These are phyloP conservation scores for Saturnispora galanensis DNA, from an alignment of 805 yeast species.

Conservation along the genomic window DNA sequence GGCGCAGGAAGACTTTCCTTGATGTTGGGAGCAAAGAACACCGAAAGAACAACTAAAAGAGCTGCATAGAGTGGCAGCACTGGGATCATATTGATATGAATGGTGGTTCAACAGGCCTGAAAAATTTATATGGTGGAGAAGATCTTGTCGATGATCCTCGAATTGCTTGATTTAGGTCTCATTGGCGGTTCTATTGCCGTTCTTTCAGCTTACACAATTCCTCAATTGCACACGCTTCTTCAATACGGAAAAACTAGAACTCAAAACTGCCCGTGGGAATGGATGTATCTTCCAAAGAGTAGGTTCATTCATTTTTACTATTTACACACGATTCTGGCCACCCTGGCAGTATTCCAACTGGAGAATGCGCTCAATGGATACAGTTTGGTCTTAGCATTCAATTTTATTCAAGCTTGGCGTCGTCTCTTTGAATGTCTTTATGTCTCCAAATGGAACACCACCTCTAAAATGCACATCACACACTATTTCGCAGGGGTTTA, in stretches of 20 bases:
- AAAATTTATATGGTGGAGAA: not conserved
- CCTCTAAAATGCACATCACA: constrained; percentile 49
- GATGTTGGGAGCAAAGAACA: constrained; percentile 8
- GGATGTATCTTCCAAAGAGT: constrained; percentile 46
- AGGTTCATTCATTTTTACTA: constrained; percentile 58
- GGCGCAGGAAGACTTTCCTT: constrained; percentile 1
- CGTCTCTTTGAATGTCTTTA: constrained; percentile 45
- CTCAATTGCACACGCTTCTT: constrained; percentile 8
- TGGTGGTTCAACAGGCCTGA: not conserved
- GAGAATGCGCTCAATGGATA: not conserved
- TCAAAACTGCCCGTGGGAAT: not conserved
- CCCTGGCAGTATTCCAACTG: not conserved
- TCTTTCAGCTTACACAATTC: constrained; percentile 6
- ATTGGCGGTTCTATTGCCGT: constrained; percentile 7
- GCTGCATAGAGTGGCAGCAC: constrained; percentile 9
- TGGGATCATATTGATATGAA: constrained; percentile 7
- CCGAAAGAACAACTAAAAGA: constrained; percentile 5
- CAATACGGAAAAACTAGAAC: constrained; percentile 15
- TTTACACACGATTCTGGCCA: constrained; percentile 29
- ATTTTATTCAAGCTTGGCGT: constrained; percentile 43
- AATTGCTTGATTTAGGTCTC: not conserved
- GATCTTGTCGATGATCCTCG: not conserved
- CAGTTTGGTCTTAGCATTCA: constrained; percentile 12
- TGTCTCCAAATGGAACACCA: constrained; percentile 36
- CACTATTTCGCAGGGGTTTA: constrained; percentile 59